These are phyloP conservation scores for Talaromyces liani DNA, from an alignment of 495 filamentous ascomycete species.

Conservation along the genomic window DNA sequence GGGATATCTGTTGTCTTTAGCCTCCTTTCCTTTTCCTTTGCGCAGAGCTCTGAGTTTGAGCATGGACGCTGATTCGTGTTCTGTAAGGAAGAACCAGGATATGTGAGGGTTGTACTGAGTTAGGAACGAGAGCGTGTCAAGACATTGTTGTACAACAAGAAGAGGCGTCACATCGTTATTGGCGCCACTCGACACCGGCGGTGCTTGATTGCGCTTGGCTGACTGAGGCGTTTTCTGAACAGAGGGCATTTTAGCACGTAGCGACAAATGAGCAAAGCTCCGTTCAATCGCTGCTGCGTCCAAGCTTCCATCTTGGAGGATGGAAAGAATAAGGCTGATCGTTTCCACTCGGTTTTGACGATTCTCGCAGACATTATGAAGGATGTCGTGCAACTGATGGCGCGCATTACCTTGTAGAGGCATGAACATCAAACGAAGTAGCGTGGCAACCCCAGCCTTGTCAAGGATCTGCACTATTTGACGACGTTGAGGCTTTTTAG, in stretches of 20 bases:
- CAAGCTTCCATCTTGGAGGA: slow-evolving; percentile 91
- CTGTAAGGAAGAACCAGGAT: slow-evolving; percentile 87
- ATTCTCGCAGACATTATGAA: slow-evolving; percentile 86
- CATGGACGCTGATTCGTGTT: slow-evolving; percentile 71
- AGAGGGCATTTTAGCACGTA: slow-evolving; percentile 77
- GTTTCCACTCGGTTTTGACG: slow-evolving; percentile 90
- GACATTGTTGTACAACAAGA: slow-evolving; percentile 92
- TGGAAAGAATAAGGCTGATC: slow-evolving; percentile 85
- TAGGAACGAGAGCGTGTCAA: slow-evolving; percentile 72
- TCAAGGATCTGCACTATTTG: slow-evolving; percentile 93
- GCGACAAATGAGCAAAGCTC: slow-evolving; percentile 85
- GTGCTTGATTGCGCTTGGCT: slow-evolving; percentile 61
- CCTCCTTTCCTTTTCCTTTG: slow-evolving; percentile 82
- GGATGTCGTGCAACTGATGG: slow-evolving; percentile 71
- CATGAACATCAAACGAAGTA: slow-evolving; percentile 95
- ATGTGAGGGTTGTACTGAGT: slow-evolving; percentile 77
- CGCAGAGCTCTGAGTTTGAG: slow-evolving; percentile 70
- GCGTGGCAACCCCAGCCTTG: slow-evolving; percentile 86
- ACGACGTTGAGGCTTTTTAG: slow-evolving; percentile 65
- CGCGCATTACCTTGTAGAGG: slow-evolving; percentile 78
- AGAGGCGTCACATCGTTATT: slow-evolving; percentile 80
- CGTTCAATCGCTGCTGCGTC: slow-evolving; percentile 91
- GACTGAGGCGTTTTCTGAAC: slow-evolving; percentile 71
- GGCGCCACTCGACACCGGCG: slow-evolving; percentile 44
- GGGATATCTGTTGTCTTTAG: slow-evolving; percentile 77